These are phyloP conservation scores for Tetrastigma voinierianum DNA, from an alignment of 164 flowering plant genomes.

Conservation along the genomic window DNA sequence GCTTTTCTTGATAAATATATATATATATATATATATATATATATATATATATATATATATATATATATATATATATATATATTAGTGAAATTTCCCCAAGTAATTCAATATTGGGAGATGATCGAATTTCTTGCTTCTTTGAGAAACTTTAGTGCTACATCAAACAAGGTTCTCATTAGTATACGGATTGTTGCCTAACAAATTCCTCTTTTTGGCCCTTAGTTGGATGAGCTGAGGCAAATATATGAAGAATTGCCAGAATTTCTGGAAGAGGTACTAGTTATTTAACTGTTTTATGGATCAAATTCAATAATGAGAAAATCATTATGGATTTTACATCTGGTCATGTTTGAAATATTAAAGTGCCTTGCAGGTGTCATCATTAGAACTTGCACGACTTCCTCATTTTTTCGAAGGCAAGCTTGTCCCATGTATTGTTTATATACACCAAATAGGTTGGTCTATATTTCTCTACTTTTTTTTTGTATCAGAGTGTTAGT, in stretches of 20 bases:
- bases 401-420: conserved; percentile 49
- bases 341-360: conserved; percentile 2
- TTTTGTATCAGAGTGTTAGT: not conserved
- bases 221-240: conserved; percentile 94
- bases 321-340: not conserved
- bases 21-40: too few species aligned
- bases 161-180: not conserved
- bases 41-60: too few species aligned
- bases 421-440: conserved; percentile 59
- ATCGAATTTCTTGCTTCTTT: not conserved
- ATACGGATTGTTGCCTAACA: not conserved
- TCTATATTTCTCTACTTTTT: not conserved
- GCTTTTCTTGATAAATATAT: too few species aligned
- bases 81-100: not conserved
- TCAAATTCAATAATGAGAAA: not conserved
- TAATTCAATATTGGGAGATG: not conserved
- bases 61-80: not conserved
- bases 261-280: conserved; percentile 72
- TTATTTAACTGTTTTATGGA: conserved; percentile 2
- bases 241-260: conserved; percentile 92
- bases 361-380: conserved; percentile 58
- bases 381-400: conserved; percentile 66
- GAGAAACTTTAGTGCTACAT: not conserved
- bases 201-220: conserved; percentile 1
- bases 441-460: conserved; percentile 88